Base-by-base conservation (phyloP, 2,329 filamentous ascomycete genomes). In the Boeremia lycopersici region DNA sequence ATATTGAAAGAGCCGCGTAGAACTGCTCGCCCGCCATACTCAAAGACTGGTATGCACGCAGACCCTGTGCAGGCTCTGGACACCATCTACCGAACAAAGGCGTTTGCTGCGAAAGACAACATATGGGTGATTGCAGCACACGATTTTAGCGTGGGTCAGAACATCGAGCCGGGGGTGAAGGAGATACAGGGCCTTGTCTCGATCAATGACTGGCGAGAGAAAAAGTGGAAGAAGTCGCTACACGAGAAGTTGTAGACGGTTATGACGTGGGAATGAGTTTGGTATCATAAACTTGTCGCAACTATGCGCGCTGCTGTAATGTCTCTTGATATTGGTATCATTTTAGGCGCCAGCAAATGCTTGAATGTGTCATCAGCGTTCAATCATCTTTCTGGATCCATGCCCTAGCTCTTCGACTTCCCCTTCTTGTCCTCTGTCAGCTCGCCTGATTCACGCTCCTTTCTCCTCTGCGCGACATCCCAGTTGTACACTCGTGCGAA, bases 401-500 rank as follows among this genome's bases (percentile, higher is more conserved):
- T n/a, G 25, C 29, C n/a, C 38, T 64, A 70, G 43, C 62, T 67
- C 36, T 67, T 68, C 31, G 61, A 59, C 23, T 63, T 56, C 12
- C 62, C 61, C 52, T 75, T 73, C 57, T 68, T 72, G 52, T 76
- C 75, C 47, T 75, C 76, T 72, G 79, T 77, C 42, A 77, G 78
- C 35, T 82, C 78, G 13, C 69, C 72, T 8, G 59, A 64, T 34
- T 89, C 87, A 75, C 92, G 95, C 57, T 96, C 92, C 81, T 96
- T 97, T 65, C 95, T 84, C 78, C 96, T 91, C 80, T 96, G 90
- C 38, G 93, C 91, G 4, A 99, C 92, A 70, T 99, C 95, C 93
- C 95, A 98, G 77, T 99, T 99, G 77, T 99, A 98, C n/a, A 99
- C 93, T 61, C 95, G 84, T 19, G 95, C 95, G 35, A 93, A 92